Evolutionary conservation across 495 filamentous ascomycete genomes (phyloP).

Genomic region (Neurospora tetrasperma): DNA sequence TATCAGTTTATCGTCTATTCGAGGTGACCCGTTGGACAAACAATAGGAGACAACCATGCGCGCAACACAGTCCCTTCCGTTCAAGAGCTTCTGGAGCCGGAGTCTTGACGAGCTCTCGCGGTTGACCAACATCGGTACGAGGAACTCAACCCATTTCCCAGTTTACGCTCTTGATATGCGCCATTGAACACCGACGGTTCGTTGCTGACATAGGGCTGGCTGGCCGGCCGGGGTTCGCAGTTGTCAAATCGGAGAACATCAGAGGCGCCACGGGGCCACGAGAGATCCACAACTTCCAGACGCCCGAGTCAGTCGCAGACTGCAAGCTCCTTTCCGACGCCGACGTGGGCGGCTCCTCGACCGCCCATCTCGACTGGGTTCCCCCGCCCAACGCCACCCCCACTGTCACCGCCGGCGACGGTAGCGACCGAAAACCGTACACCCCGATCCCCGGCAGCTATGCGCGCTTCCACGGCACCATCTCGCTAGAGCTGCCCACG

Average conservation of each 20-base stretch:
- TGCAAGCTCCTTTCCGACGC: constrained; percentile 82
- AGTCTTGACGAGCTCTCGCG: constrained; percentile 39
- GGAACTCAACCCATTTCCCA: neutral
- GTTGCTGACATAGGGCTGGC: neutral
- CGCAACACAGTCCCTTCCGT: constrained; percentile 27
- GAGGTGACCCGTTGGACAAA: neutral
- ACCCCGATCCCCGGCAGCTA: constrained; percentile 30
- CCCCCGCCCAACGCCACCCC: constrained; percentile 44
- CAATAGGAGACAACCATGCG: constrained; percentile 24
- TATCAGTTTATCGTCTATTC: neutral
- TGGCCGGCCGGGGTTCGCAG: constrained; percentile 11
- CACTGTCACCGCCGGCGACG: constrained; percentile 32
- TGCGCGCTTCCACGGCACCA: constrained; percentile 75
- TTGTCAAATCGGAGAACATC: constrained; percentile 42
- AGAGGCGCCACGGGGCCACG: constrained; percentile 44
- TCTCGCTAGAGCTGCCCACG: constrained; percentile 75
- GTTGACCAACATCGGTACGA: constrained; percentile 33
- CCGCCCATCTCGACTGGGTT: constrained; percentile 58
- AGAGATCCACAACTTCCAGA: constrained; percentile 55
- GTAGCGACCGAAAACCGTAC: constrained; percentile 16
- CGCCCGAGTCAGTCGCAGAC: constrained; percentile 45
- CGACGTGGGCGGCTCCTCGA: constrained; percentile 79
- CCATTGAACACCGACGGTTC: neutral
- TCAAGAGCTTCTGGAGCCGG: constrained; percentile 35
- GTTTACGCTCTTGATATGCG: neutral